A percentile compares a stretch with the other conserved stretches of the same genome.
These are phyloP conservation scores for Ramalina intermedia DNA, from an alignment of 495 filamentous ascomycete genomes.

Conservation along the genomic window DNA sequence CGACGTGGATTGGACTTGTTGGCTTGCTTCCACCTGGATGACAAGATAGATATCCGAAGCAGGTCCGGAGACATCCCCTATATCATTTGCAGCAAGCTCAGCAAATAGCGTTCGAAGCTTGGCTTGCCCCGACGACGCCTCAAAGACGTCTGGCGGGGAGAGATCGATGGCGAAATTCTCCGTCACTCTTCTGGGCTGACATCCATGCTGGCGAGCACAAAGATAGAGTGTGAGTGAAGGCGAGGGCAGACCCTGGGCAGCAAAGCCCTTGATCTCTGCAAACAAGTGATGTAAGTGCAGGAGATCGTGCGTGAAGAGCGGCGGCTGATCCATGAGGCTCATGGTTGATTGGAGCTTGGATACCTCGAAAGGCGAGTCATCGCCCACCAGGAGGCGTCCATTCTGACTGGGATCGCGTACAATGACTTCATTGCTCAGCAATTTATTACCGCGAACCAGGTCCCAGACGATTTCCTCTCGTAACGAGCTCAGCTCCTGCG, in stretches of 20 bases:
- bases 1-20: constrained; percentile 29
- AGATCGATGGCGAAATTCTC: constrained; percentile 74
- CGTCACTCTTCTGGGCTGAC: constrained; percentile 50
- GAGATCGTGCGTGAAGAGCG: constrained; percentile 47
- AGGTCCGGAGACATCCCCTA: constrained; percentile 56
- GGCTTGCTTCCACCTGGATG: constrained; percentile 58
- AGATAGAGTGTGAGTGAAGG: constrained; percentile 71
- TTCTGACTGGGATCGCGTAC: constrained; percentile 72
- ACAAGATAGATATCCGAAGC: constrained; percentile 65
- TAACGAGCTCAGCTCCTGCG: constrained; percentile 57
- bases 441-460: constrained; percentile 82
- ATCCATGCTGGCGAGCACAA: constrained; percentile 49
- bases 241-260: constrained; percentile 53
- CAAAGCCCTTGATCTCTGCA: constrained; percentile 67
- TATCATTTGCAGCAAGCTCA: constrained; percentile 66
- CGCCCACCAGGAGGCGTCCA: constrained; percentile 76
- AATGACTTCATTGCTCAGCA: constrained; percentile 81
- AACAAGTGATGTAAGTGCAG: constrained; percentile 72
- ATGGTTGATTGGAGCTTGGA: constrained; percentile 87
- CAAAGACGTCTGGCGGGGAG: constrained; percentile 53
- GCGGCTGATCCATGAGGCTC: constrained; percentile 77
- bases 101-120: constrained; percentile 78
- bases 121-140: constrained; percentile 19
- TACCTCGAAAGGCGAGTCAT: constrained; percentile 86
- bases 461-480: constrained; percentile 89